Evolutionary conservation across 2,329 filamentous ascomycete species (phyloP).

Genomic region (Apiospora arundinis): DNA sequence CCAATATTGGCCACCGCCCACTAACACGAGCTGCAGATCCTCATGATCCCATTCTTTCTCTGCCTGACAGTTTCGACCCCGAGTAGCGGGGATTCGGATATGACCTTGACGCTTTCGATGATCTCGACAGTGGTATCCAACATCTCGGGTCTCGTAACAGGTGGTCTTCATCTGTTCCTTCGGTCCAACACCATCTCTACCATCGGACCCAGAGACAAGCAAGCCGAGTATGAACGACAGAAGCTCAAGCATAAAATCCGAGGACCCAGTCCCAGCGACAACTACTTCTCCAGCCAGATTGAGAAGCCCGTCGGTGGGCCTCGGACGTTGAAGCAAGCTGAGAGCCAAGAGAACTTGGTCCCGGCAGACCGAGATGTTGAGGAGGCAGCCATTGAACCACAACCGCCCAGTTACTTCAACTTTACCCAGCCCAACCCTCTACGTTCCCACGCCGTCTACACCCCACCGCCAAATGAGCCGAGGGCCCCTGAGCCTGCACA

Average conservation of each 20-base stretch:
- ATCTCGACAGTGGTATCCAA: slow-evolving; percentile 71
- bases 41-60: slow-evolving; percentile 70
- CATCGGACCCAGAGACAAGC: slow-evolving; percentile 56
- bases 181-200: slow-evolving; percentile 66
- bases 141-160: slow-evolving; percentile 68
- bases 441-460: slow-evolving; percentile 42
- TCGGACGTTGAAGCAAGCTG: slow-evolving; percentile 38
- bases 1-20: neutral
- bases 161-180: slow-evolving; percentile 70
- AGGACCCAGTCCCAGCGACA: slow-evolving; percentile 28
- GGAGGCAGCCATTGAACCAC: slow-evolving; percentile 35
- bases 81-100: slow-evolving; percentile 42
- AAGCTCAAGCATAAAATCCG: slow-evolving; percentile 46
- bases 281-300: slow-evolving; percentile 43
- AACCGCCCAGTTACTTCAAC: slow-evolving; percentile 29
- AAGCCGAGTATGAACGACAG: slow-evolving; percentile 53
- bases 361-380: slow-evolving; percentile 42
- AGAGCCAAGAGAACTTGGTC: slow-evolving; percentile 44
- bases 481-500: slow-evolving; percentile 41
- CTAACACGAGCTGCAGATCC: slow-evolving; percentile 50
- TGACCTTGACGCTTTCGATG: slow-evolving; percentile 60
- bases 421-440: slow-evolving; percentile 41
- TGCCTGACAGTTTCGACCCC: slow-evolving; percentile 57
- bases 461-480: slow-evolving; percentile 22
- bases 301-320: slow-evolving; percentile 42